A percentile compares a stretch with the other conserved stretches of the same genome.
These are phyloP conservation scores for Paralagenidium karlingii DNA, from an alignment of 352 stramenopile genomes.

Conservation along the genomic window DNA sequence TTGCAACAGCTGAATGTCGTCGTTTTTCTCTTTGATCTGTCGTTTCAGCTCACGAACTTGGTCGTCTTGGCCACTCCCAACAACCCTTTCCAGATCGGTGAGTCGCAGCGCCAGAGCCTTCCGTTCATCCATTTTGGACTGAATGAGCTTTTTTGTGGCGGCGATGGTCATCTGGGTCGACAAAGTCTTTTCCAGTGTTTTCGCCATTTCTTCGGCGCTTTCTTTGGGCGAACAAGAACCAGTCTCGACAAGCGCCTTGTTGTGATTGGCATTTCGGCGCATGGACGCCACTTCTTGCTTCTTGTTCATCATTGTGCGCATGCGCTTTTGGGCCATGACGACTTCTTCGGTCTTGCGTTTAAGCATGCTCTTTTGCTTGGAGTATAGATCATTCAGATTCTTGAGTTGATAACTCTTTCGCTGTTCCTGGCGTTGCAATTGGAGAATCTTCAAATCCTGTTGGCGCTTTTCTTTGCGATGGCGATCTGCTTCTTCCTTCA, in stretches of 20 bases:
- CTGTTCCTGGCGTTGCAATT: constrained; percentile 44
- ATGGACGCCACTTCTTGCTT: constrained; percentile 17
- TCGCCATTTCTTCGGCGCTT: constrained; percentile 14
- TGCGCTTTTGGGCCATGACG: constrained; percentile 24
- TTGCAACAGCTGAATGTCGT: constrained; percentile 43
- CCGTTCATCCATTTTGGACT: constrained; percentile 31
- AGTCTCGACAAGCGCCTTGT: not conserved
- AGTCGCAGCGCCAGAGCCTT: constrained; percentile 25
- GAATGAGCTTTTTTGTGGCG: constrained; percentile 32
- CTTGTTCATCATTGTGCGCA: constrained; percentile 13
- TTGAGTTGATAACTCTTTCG: constrained; percentile 40
- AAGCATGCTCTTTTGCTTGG: constrained; percentile 28
- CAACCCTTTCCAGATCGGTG: not conserved
- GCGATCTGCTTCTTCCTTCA: constrained; percentile 19
- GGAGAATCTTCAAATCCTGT: constrained; percentile 26
- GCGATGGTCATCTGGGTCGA: constrained; percentile 31
- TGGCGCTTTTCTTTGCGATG: constrained; percentile 31
- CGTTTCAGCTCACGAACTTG: constrained; percentile 19
- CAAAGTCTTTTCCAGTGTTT: constrained; percentile 21
- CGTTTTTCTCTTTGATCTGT: constrained; percentile 30
- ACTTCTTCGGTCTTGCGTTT: constrained; percentile 57
- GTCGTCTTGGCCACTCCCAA: too few species aligned
- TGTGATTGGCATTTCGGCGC: not conserved
- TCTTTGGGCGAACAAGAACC: too few species aligned
- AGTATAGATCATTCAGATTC: constrained; percentile 19